Base-by-base conservation (phyloP, 23 red algal species). In the Gracilaria vermiculophylla region DNA sequence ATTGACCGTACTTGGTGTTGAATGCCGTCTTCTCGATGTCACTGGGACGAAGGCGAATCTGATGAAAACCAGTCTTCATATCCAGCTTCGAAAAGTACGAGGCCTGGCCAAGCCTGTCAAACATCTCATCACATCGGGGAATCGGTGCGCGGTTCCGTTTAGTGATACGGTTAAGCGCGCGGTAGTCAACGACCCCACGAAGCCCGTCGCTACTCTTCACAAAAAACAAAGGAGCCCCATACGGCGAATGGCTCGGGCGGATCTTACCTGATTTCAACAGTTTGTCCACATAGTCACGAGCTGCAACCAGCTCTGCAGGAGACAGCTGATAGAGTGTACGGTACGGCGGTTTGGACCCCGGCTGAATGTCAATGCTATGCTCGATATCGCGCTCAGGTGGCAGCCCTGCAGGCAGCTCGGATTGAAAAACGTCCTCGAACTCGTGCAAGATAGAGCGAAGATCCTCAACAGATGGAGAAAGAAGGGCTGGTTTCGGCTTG, bases 21-120 rank as follows among this genome's bases (percentile, higher is more conserved):
- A 60, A 57, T 5, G 77, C 77, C 29, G 51, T 81, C 77, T 81
- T 60, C 19, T 64, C 51, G 56, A 81, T 81, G 14, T 81, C 77
- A n/a, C 42, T 27, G 0, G 25, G 20, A 17, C 54, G 42, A 15
- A 64, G 21, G 3, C 49, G n/a, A 20, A 81, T 44, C 40, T 60
- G 77, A 61, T 81, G 47, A 1, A 81, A 81, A 19, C 47, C 52
- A 13, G 1, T 60, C 55, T 51, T 62, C 12, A 39, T 7, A 40
- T 64, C 77, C 29, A 81, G 12, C 27, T 60, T 60, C 6, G 77
- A 81, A 33, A 81, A 81, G 67, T 29, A 73, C 16, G 6, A 5
- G 14, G 51, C 6, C 27, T 34, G 5, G 5, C 52, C 3, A 0
- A 36, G 25, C 14, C 77, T 27, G 31, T 81, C 53, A 43, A 81